Base-by-base conservation (phyloP, 148 eudicot genomes). In the Rhododendron ovatum region DNA sequence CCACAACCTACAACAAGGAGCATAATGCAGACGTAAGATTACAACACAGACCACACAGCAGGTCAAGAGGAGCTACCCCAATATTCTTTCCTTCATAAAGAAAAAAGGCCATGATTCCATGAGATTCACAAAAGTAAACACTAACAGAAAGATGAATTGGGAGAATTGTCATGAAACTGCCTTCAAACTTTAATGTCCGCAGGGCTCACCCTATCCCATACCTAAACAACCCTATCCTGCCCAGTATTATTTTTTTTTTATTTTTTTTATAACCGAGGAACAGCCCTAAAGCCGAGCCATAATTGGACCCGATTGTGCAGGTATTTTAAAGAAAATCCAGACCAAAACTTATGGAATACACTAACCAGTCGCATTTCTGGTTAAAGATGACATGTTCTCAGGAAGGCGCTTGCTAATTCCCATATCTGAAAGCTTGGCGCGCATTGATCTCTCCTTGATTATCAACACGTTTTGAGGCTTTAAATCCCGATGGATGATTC, bases 351-450 rank as follows among this genome's bases (percentile, higher is more conserved):
- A 22, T 33, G 67, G 75, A 61, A 74, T n/a, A 47, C 86, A 90
- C 92, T 87, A 89, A 90, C 99, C 99, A 87, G 99, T 98, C 73
- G 95, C 95, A 91, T 90, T 95, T 86, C 91, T 92, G 87, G 96
- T 93, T 89, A 96, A 89, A 74, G 99, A 91, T 85, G 98, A 91
- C 95, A 90, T 93, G 83, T 96, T 93, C 80, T 89, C 94, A 35
- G 82, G 89, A 85, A 96, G 95, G 50, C 92, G 96, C 92, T 92
- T 96, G 93, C 99, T 95, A 79, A 96, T 96, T 43, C 99, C 98
- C 99, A 96, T 95, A 89, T 96, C 98, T 75, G 98, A 96, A 78
- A 96, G 96, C 92, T 96, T 96, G 63, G 95, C 98, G 85, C 93
- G 87, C 45, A 92, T 55, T 33, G 85, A 65, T 88, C 86, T 91